A percentile compares a stretch with the other conserved stretches of the same genome.
Evolutionary conservation across 2,329 filamentous ascomycete genomes (phyloP).

Genomic region (Venturia pyrina): DNA sequence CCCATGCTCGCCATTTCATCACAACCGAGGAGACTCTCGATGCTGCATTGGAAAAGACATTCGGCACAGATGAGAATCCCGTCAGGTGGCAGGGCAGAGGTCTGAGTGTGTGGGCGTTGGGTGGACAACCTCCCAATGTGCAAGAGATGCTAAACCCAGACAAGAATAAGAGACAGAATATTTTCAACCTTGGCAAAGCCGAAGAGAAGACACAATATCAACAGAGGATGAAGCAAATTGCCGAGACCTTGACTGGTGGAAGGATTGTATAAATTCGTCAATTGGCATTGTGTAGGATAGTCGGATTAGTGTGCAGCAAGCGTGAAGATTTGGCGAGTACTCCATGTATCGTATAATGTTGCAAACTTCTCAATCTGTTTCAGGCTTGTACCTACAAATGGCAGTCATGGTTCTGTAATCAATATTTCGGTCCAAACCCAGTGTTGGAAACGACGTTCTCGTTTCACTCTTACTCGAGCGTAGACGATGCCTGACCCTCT

Average conservation of each 20-base stretch:
- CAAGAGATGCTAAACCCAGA: constrained; percentile 32
- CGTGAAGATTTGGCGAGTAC: background rate
- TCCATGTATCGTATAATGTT: background rate
- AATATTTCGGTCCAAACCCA: background rate
- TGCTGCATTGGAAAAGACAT: constrained; percentile 63
- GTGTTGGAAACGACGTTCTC: no score
- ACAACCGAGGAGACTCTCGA: constrained; percentile 69
- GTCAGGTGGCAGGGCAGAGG: constrained; percentile 32
- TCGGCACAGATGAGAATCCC: constrained; percentile 48
- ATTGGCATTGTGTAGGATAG: background rate
- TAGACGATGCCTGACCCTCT: no score
- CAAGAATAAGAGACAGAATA: constrained; percentile 14
- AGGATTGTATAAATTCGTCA: constrained; percentile 29
- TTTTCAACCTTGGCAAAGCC: constrained; percentile 15
- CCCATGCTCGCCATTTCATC: constrained; percentile 81
- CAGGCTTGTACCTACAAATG: no score
- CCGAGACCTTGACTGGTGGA: constrained; percentile 57
- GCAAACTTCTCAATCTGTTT: background rate
- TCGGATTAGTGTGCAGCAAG: background rate
- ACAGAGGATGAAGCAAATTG: constrained; percentile 52
- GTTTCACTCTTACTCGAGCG: no score
- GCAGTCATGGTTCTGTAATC: no score
- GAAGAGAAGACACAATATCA: constrained; percentile 20
- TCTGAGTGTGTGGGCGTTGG: constrained; percentile 41
- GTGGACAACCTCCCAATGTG: constrained; percentile 36